A percentile compares a stretch with the other conserved stretches of the same genome.
Conservation (phyloP, 192 early-diverging fungal species). For the Coemansia sp. region DNA sequence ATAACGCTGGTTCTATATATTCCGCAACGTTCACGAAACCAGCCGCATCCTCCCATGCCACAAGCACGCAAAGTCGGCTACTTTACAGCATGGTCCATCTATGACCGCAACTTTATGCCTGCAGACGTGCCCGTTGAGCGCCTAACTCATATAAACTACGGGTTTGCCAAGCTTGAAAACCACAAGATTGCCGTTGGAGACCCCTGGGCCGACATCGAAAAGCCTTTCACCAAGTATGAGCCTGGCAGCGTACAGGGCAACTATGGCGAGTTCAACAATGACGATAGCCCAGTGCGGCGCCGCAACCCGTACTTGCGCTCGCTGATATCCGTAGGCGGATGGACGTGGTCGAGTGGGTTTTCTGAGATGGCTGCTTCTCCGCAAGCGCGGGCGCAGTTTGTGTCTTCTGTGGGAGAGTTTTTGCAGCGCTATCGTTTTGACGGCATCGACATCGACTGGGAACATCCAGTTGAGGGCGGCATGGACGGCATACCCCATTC, state of each 20-base stretch:
- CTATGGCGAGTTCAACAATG: slow-evolving; percentile 64
- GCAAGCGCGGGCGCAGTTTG: slow-evolving; percentile 59
- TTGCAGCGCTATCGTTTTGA: slow-evolving; percentile 50
- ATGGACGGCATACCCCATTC: slow-evolving; percentile 59
- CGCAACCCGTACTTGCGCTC: slow-evolving; percentile 68
- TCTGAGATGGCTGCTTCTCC: slow-evolving; percentile 57
- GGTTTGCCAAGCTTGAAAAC: slow-evolving; percentile 69
- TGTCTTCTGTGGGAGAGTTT: slow-evolving; percentile 51
- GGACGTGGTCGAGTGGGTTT: slow-evolving; percentile 74
- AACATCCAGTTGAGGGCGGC: slow-evolving; percentile 69
- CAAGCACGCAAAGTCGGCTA: slow-evolving; percentile 52
- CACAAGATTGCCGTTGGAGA: slow-evolving; percentile 68
- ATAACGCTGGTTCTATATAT: slow-evolving; percentile 4
- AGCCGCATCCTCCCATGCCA: slow-evolving; percentile 11
- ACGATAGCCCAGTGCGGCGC: slow-evolving; percentile 37
- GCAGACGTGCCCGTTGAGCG: slow-evolving; percentile 61
- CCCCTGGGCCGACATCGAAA: slow-evolving; percentile 77
- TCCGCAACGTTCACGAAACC: background rate
- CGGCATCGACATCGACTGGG: slow-evolving; percentile 73
- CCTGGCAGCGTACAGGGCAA: slow-evolving; percentile 64
- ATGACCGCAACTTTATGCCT: slow-evolving; percentile 65
- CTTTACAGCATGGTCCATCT: slow-evolving; percentile 64
- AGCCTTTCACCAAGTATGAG: slow-evolving; percentile 52
- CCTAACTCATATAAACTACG: slow-evolving; percentile 78
- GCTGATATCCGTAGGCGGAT: slow-evolving; percentile 74